Evolutionary conservation across 805 yeast genomes (phyloP), one percentile per base, ranked within the genome.

Genomic region (Kodamaea kakaduensis): DNA sequence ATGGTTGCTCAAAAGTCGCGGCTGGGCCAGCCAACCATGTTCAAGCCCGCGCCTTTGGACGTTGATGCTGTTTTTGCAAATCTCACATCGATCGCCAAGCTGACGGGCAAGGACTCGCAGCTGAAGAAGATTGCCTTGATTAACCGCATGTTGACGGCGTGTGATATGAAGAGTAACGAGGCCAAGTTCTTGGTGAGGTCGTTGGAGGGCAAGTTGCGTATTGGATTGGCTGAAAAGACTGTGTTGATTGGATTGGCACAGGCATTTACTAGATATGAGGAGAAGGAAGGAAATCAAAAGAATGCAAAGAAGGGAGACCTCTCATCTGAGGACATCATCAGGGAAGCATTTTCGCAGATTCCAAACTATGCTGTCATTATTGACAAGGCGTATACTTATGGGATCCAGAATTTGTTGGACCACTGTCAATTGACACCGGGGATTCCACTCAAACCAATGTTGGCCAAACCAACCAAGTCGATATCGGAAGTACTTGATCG

Each of bases 391-490:
- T 55, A 83, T 40, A 64, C 78, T 27, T 52, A 77, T 47, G 97
- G 97, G 0, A 70, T 90, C 2, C 59, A 69, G 46, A 67, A 82
- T 23, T 54, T 93, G 26, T 64, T 73, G 31, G 79, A 81, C 7
- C 75, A 80, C 45, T 80, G 94, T 48, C 78, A 77, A 25, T 64
- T 93, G 42, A 78, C 81, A 7, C 96, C 98, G 0, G 97, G 97
- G 1, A 79, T 93, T 4, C 98, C 98, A 0, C 68, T 93, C 48
- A 90, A 89, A 54, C 98, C 98, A 1, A 93, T 93, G 98, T 75
- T 93, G 51, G 98, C 98, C 5, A 93, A 90, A 54, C 98, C 98
- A 2, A 90, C 97, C 0, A 90, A 93, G 53, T 76, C 96, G 2
- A 81, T 93, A 22, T 75, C 84, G n/a, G 98, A 93, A 54, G 85